Evolutionary conservation across 192 early-diverging fungal genomes (phyloP), one percentile per base, ranked within the genome.

Genomic region (Coemansia sp.): DNA sequence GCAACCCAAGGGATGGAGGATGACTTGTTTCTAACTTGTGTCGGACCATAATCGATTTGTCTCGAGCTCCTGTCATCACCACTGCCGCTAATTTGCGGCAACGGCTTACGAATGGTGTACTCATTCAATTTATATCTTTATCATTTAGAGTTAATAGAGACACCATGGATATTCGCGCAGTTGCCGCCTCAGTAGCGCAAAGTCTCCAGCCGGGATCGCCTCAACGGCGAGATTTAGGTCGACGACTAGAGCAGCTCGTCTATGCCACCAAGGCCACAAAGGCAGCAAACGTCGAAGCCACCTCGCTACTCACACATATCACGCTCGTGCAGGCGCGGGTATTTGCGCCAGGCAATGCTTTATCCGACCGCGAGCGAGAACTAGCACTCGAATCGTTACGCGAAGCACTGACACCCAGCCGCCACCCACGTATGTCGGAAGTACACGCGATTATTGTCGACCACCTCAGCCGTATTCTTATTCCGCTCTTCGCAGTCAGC

Each of bases 371-470:
- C 38, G 77, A 79, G 61, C 64, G 68, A 2, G 77, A 79, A 23
- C 46, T 74, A 19, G 60, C 67, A 1, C 72, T 79, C 3, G 38
- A 64, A 26, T 70, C 61, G 13, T 23, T 74, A 6, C 38, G 26
- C 0, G 64, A 74, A 35, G 72, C 77, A 1, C 65, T 79, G 23
- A 67, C 64, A 2, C 67, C 72, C 43, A 42, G 9, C 3, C 67
- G 61, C 40, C 62, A 60, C 26, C 37, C n/a, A 23, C 19, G 8
- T 2, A 58, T 74, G 65, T 7, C 17, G 2, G 38, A 74, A 13
- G 77, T 75, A 8, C 73, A 72, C 13, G 73, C 77, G 4, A 67
- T 72, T 9, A 46, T 80, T 5, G 30, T 75, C 33, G 77, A 80
- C 50, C 77, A 80, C 30, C n/a, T 80, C 7, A 39, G 66, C 21